Evolutionary conservation across 2,329 filamentous ascomycete genomes (phyloP).

Genomic region (Lachnellula occidentalis): DNA sequence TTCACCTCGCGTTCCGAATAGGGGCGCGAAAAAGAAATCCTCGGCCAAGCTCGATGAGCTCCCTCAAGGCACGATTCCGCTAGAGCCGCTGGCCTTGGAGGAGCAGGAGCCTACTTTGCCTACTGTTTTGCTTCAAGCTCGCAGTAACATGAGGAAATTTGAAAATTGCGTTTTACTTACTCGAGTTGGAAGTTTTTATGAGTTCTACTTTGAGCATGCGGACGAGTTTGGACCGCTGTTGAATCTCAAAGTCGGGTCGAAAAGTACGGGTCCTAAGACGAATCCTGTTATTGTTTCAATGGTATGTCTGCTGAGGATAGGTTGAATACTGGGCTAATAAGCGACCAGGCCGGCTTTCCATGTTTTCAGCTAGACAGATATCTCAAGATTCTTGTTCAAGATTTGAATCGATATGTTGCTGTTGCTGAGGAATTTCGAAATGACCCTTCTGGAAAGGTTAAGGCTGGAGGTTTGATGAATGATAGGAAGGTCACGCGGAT

Average conservation of each 20-base stretch:
- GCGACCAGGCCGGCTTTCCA: slow-evolving; percentile 74
- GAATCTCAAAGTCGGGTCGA: slow-evolving; percentile 78
- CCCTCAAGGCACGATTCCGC: slow-evolving; percentile 46
- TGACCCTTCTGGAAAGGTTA: slow-evolving; percentile 61
- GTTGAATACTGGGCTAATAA: neutral
- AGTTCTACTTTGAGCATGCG: slow-evolving; percentile 95
- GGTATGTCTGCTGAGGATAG: slow-evolving; percentile 44
- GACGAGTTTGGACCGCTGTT: slow-evolving; percentile 81
- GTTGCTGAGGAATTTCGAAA: slow-evolving; percentile 91
- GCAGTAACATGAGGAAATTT: slow-evolving; percentile 85
- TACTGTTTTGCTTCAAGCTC: slow-evolving; percentile 81
- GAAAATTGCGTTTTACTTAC: slow-evolving; percentile 87
- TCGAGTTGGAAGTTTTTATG: slow-evolving; percentile 92
- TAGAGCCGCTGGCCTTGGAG: slow-evolving; percentile 33
- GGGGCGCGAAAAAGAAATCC: slow-evolving; percentile 51
- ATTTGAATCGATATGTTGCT: slow-evolving; percentile 84
- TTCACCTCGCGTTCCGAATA: slow-evolving; percentile 11
- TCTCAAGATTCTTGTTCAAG: slow-evolving; percentile 87
- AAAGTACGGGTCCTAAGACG: slow-evolving; percentile 72
- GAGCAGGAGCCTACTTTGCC: slow-evolving; percentile 60
- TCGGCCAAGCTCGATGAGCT: slow-evolving; percentile 51
- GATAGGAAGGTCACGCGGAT: slow-evolving; percentile 81
- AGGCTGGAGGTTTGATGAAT: slow-evolving; percentile 73
- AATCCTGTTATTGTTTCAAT: slow-evolving; percentile 72
- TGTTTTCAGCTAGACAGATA: slow-evolving; percentile 89